Evolutionary conservation across 345 rosid species (phyloP).

Genomic region (Hevea brasiliensis): DNA sequence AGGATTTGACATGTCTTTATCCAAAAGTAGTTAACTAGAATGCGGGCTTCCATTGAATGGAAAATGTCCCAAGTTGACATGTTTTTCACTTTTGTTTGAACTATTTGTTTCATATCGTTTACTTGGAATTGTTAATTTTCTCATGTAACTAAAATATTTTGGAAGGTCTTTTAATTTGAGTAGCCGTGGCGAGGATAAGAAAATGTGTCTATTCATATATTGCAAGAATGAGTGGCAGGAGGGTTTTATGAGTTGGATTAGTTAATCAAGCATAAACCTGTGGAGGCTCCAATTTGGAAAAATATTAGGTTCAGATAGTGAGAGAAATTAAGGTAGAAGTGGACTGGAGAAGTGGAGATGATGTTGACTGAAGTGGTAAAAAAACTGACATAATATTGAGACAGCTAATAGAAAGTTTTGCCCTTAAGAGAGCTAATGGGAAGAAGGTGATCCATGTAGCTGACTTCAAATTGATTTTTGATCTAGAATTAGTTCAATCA

Average conservation of each 20-base stretch:
- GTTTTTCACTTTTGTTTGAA: no score
- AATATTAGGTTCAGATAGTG: no score
- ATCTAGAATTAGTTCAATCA: background rate
- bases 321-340: background rate
- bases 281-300: no score
- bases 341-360: background rate
- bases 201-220: background rate
- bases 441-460: background rate
- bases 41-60: no score
- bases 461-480: background rate
- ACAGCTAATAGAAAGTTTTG: background rate
- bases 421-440: background rate
- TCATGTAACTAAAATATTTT: no score
- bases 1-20: background rate
- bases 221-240: background rate
- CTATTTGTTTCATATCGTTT: no score
- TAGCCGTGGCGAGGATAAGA: background rate
- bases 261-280: no score
- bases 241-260: background rate
- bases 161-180: no score
- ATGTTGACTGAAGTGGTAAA: background rate
- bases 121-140: no score
- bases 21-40: background rate
- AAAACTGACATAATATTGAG: background rate
- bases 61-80: no score